Percentiles rank a stretch among this genome's conserved stretches.
Conservation (phyloP, 345 rosid genomes). For the Brassica carinata region DNA sequence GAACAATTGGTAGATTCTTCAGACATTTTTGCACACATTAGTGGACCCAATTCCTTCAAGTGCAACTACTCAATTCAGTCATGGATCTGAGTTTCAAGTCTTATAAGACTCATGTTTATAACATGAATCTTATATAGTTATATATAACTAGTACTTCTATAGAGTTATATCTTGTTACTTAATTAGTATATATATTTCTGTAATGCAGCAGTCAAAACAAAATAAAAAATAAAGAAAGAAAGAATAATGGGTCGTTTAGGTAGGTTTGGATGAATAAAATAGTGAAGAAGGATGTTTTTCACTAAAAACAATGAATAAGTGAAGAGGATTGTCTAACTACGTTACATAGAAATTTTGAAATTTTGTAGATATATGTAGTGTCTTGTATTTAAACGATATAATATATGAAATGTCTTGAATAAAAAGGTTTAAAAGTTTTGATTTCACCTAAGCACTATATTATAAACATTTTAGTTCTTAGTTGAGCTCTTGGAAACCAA, state of each 20-base stretch:
- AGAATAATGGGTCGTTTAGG: conserved; percentile 20
- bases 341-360: conserved; percentile 7
- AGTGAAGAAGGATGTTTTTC: background rate
- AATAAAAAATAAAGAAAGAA: background rate
- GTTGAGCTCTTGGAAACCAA: background rate
- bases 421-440: background rate
- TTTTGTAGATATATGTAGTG: conserved; percentile 19
- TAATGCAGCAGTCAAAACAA: background rate
- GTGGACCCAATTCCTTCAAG: conserved; percentile 84
- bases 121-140: conserved; percentile 23
- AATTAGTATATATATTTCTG: background rate
- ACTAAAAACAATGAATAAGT: background rate
- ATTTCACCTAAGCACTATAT: background rate
- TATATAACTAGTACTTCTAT: conserved; percentile 22
- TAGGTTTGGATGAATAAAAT: conserved; percentile 26
- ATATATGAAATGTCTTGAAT: conserved; percentile 11
- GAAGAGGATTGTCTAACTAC: background rate
- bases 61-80: conserved; percentile 86
- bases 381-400: background rate
- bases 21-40: conserved; percentile 81
- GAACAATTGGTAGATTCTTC: conserved; percentile 76
- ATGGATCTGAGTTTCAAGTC: conserved; percentile 58
- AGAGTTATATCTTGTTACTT: conserved; percentile 22
- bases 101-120: conserved; percentile 6
- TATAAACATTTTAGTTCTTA: background rate